Percentiles rank a stretch among this genome's conserved stretches.
phyloP scores from a whole-genome alignment of 1,284 basidiomycete genomes.

The Flammula alnicola region DNA sequence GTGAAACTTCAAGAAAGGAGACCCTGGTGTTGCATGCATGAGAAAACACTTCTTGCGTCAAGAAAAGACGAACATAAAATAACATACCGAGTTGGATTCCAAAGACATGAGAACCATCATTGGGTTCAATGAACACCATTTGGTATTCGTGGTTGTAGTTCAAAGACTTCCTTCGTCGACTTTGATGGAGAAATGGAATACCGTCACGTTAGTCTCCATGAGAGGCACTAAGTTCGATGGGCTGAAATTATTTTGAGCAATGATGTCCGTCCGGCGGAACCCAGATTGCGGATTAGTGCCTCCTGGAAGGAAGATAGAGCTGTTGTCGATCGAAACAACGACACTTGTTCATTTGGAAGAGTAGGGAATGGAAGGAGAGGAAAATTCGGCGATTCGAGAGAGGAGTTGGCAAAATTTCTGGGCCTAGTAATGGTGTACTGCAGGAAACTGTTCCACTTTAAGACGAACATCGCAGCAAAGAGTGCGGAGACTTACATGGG shows the following conservation, averaged over 20 bases:
- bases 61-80: neutral
- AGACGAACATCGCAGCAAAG: neutral
- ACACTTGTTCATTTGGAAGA: constrained; percentile 50
- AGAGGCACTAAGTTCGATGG: constrained; percentile 40
- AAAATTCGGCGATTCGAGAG: constrained; percentile 46
- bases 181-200: constrained; percentile 61
- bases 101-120: constrained; percentile 61
- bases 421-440: constrained; percentile 55
- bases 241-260: constrained; percentile 50
- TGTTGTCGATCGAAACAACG: constrained; percentile 58
- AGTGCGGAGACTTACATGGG: constrained; percentile 41
- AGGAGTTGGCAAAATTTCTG: constrained; percentile 46
- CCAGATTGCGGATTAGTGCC: constrained; percentile 49
- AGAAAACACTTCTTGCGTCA: neutral
- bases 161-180: constrained; percentile 46
- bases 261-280: constrained; percentile 63
- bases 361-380: constrained; percentile 24
- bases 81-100: constrained; percentile 55
- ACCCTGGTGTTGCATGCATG: constrained; percentile 39
- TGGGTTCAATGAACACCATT: constrained; percentile 64
- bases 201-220: constrained; percentile 50
- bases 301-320: constrained; percentile 62
- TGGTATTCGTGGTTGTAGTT: constrained; percentile 65
- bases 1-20: constrained; percentile 64
- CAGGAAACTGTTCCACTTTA: neutral